A percentile compares a stretch with the other conserved stretches of the same genome.
Evolutionary conservation across 2,329 filamentous ascomycete genomes (phyloP).

Genomic region (Arthrobotrys pseudoclavata): DNA sequence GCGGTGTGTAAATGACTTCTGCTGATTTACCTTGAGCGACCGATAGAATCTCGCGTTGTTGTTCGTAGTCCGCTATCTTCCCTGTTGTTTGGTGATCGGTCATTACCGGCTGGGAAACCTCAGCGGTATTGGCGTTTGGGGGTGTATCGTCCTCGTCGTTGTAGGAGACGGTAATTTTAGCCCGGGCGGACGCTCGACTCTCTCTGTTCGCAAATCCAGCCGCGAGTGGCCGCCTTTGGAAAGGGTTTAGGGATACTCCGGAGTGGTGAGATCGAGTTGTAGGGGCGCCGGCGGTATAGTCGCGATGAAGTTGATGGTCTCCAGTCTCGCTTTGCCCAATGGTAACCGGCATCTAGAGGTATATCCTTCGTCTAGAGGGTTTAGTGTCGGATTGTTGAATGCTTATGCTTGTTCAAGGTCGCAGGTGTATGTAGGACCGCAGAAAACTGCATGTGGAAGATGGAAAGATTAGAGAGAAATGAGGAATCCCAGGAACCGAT

Average conservation of each 20-base stretch:
- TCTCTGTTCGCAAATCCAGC: conserved; percentile 52
- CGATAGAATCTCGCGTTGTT: conserved; percentile 57
- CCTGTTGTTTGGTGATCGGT: conserved; percentile 49
- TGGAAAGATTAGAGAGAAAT: conserved; percentile 29
- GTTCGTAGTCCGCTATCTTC: conserved; percentile 42
- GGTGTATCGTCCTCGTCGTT: conserved; percentile 53
- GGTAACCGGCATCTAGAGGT: conserved; percentile 59
- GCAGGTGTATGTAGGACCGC: conserved; percentile 18
- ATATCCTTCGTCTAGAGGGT: conserved; percentile 15
- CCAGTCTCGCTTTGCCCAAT: conserved; percentile 51
- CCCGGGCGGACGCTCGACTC: conserved; percentile 44
- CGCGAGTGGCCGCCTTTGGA: conserved; percentile 52
- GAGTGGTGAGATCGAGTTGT: conserved; percentile 53
- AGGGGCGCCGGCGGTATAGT: conserved; percentile 45
- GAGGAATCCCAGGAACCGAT: conserved; percentile 53
- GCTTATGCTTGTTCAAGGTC: conserved; percentile 29
- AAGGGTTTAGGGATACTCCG: conserved; percentile 56
- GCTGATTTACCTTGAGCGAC: conserved; percentile 46
- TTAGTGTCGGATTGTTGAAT: conserved; percentile 17
- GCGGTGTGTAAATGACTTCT: conserved; percentile 58
- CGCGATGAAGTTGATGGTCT: conserved; percentile 57
- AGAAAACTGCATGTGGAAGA: conserved; percentile 16
- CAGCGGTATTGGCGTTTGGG: conserved; percentile 29
- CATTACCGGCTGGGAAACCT: conserved; percentile 50
- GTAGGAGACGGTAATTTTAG: conserved; percentile 52